Base-by-base conservation (phyloP, 2,329 filamentous ascomycete genomes). In the Epichloe scottii region DNA sequence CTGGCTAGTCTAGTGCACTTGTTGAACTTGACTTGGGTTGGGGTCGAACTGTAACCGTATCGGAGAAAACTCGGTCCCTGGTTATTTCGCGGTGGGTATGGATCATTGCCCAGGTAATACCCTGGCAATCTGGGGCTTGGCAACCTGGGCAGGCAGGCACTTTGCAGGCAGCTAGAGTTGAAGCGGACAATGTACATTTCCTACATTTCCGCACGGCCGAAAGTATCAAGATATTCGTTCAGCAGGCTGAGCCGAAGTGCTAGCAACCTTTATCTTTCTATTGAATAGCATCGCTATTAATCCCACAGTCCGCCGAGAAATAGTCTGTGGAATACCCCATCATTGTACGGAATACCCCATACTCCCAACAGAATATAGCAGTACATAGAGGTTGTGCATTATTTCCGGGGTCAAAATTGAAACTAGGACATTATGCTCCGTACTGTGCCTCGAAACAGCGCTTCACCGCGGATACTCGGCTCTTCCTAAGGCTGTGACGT, bases 31-130 rank as follows among this genome's bases (percentile, higher is more conserved):
- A 46, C 44, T 44, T n/a, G 14, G 42, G 10, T 17, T 30, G 14
- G 42, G 23, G 14, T 17, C 39, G 11, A 33, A 19, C 35, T n/a
- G 46, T 14, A 19, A 14, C 11, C 30, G 40, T 33, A 11, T 38
- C 48, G 40, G 40, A 43, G 48, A 49, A 49, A 44, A 38, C 33
- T 44, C 48, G 48, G 48, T 37, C 17, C 33, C 7, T 44, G 46
- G 11, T n/a, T 19, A 30, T 11, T 30, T 30, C 10, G 30, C 30
- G 30, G 30, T 30, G 30, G 30, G 30, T 30, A 30, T 10, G 30
- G 3, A 30, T 30, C 30, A 30, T 11, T 30, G 30, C 30, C 30
- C 30, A 30, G 30, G 30, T 10, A 3, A 30, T 30, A 30, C 3
- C 26, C 26, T 30, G 26, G 26, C 26, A 30, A 30, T 30, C 26